These are phyloP conservation scores for Aureobasidium sp. DNA, from an alignment of 2,329 filamentous ascomycete species.

Conservation along the genomic window DNA sequence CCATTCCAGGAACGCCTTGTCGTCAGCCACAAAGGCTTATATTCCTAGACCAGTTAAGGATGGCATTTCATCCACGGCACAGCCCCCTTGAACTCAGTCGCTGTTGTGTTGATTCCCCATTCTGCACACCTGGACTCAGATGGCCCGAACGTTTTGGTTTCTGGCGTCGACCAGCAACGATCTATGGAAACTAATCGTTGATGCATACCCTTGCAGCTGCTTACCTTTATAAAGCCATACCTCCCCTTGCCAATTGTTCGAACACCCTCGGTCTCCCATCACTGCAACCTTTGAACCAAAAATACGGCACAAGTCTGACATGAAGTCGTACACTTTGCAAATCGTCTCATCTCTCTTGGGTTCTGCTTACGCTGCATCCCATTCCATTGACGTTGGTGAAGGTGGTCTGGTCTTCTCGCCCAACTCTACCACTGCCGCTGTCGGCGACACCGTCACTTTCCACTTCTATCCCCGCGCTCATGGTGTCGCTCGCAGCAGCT, in stretches of 20 bases:
- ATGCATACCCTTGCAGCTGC: no score
- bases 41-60: not conserved
- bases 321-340: not conserved
- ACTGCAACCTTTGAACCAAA: no score
- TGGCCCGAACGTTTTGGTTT: not conserved
- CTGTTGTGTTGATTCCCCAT: not conserved
- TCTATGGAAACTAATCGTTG: no score
- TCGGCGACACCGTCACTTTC: slow-evolving; percentile 7
- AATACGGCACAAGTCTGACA: not conserved
- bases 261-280: no score
- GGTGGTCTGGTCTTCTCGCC: slow-evolving; percentile 8
- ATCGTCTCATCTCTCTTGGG: not conserved
- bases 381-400: slow-evolving; percentile 8
- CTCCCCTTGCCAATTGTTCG: no score
- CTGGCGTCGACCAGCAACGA: not conserved
- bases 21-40: not conserved
- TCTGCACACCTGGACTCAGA: not conserved
- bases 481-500: slow-evolving; percentile 12
- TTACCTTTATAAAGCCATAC: not conserved
- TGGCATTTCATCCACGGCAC: not conserved
- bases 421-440: slow-evolving; percentile 7
- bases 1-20: not conserved
- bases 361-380: not conserved
- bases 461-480: slow-evolving; percentile 11
- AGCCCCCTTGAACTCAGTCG: not conserved